Percentiles rank a stretch among this genome's conserved stretches.
Evolutionary conservation across 306 rosid species (phyloP).

Genomic region (Cyclanthera cordifolia): DNA sequence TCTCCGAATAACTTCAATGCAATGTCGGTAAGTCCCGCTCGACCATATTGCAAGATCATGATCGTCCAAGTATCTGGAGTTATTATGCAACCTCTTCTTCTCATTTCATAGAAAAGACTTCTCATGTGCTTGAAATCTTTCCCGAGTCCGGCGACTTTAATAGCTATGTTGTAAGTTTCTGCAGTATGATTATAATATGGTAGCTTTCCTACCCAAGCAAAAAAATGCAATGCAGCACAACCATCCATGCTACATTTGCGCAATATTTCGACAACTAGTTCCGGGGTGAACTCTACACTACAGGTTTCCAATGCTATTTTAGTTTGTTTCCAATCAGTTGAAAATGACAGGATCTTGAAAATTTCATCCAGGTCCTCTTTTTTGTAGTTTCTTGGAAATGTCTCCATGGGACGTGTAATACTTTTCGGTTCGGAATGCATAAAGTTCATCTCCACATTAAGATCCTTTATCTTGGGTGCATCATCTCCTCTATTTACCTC

Average conservation of each 20-base stretch:
- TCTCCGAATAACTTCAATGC: conserved; percentile 50
- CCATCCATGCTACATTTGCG: conserved; percentile 39
- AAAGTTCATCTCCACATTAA: conserved; percentile 16
- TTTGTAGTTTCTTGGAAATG: conserved; percentile 24
- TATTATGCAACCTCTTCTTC: conserved; percentile 44
- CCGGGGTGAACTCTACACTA: conserved; percentile 44
- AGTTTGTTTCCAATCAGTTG: conserved; percentile 39
- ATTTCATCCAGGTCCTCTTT: conserved; percentile 38
- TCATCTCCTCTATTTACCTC: conserved; percentile 19
- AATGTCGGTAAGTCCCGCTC: conserved; percentile 69
- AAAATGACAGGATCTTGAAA: conserved; percentile 41
- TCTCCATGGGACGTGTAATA: conserved; percentile 19
- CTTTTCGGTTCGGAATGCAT: conserved; percentile 20
- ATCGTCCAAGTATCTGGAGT: conserved; percentile 90
- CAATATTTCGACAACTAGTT: conserved; percentile 47
- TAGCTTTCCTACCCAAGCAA: conserved; percentile 69
- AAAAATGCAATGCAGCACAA: conserved; percentile 37
- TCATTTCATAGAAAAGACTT: conserved; percentile 61
- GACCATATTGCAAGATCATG: conserved; percentile 78
- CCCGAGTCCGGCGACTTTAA: conserved; percentile 70
- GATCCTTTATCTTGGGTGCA: conserved; percentile 17
- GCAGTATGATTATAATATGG: conserved; percentile 43
- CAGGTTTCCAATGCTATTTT: conserved; percentile 48
- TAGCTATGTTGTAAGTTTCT: conserved; percentile 72
- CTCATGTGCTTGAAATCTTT: conserved; percentile 95